These are phyloP conservation scores for Eimeria zaria DNA, from an alignment of 169 alveolate genomes.

Conservation along the genomic window DNA sequence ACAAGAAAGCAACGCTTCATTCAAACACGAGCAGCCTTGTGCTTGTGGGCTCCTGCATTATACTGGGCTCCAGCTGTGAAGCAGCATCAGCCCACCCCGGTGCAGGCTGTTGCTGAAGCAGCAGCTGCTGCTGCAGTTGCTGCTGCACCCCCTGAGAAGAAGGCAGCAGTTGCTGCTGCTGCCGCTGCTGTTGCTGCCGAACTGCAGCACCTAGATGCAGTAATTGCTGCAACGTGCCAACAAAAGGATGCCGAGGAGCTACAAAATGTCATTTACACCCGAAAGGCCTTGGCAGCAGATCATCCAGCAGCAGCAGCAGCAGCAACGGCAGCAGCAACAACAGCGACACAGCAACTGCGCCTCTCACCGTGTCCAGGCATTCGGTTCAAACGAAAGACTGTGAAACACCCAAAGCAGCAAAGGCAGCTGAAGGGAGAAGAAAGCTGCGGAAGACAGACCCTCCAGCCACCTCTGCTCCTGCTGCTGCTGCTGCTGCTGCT, in stretches of 20 bases:
- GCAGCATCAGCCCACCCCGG: background rate
- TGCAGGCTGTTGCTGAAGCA: background rate
- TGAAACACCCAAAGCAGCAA: background rate
- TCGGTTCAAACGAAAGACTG: background rate
- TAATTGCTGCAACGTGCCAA: constrained; percentile 16
- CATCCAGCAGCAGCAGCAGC: constrained; percentile 49
- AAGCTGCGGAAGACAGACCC: background rate
- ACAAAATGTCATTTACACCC: constrained; percentile 6
- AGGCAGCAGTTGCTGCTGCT: constrained; percentile 9
- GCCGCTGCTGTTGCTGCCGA: constrained; percentile 46
- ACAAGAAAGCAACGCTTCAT: background rate
- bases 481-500: background rate
- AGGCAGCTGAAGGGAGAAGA: background rate
- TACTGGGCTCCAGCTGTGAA: background rate
- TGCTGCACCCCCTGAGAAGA: background rate
- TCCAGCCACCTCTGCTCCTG: background rate
- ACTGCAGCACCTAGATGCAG: constrained; percentile 31
- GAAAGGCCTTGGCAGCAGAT: constrained; percentile 10
- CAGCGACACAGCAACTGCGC: background rate
- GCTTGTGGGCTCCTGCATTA: background rate
- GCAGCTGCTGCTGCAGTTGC: constrained; percentile 25
- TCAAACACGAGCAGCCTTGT: background rate
- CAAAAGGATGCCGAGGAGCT: background rate
- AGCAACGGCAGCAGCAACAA: background rate
- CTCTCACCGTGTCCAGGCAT: background rate